Evolutionary conservation across 148 eudicot genomes (phyloP).

Genomic region (Silene latifolia): DNA sequence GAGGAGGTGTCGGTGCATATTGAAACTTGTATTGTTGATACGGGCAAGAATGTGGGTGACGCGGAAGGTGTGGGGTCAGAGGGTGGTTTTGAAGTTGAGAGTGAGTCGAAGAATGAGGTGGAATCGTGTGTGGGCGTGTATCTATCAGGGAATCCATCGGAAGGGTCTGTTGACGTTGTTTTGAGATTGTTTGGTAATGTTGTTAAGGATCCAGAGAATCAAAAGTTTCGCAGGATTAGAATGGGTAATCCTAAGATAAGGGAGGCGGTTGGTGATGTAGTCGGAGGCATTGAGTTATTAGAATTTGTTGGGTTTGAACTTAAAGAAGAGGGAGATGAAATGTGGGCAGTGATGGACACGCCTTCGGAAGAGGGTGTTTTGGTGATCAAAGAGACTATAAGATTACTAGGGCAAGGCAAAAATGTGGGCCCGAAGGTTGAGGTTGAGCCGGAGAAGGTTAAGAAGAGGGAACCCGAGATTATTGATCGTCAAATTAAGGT

Average conservation of each 20-base stretch:
- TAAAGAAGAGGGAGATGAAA: slow-evolving; percentile 76
- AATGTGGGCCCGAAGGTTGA: slow-evolving; percentile 36
- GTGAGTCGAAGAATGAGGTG: slow-evolving; percentile 31
- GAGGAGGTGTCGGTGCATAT: slow-evolving; percentile 76
- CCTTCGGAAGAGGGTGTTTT: slow-evolving; percentile 47
- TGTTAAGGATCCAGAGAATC: slow-evolving; percentile 73
- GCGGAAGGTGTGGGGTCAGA: slow-evolving; percentile 7
- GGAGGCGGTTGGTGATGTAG: slow-evolving; percentile 76
- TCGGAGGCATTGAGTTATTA: slow-evolving; percentile 74
- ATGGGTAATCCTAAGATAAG: slow-evolving; percentile 83
- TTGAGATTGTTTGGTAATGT: slow-evolving; percentile 62
- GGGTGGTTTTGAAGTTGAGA: slow-evolving; percentile 17
- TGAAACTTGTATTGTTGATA: slow-evolving; percentile 55
- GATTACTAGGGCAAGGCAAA: slow-evolving; percentile 44
- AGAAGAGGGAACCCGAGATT: slow-evolving; percentile 25
- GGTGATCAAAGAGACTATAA: slow-evolving; percentile 39
- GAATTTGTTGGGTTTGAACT: slow-evolving; percentile 80
- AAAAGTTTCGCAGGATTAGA: slow-evolving; percentile 76
- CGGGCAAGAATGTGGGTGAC: slow-evolving; percentile 24
- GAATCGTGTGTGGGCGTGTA: slow-evolving; percentile 58
- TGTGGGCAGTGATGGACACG: slow-evolving; percentile 83
- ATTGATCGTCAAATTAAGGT: slow-evolving; percentile 71
- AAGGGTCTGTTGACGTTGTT: slow-evolving; percentile 59
- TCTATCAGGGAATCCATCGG: slow-evolving; percentile 73
- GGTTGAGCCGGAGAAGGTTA: slow-evolving; percentile 40